Evolutionary conservation across 345 rosid genomes (phyloP).

Genomic region (Dipteronia dyeriana): DNA sequence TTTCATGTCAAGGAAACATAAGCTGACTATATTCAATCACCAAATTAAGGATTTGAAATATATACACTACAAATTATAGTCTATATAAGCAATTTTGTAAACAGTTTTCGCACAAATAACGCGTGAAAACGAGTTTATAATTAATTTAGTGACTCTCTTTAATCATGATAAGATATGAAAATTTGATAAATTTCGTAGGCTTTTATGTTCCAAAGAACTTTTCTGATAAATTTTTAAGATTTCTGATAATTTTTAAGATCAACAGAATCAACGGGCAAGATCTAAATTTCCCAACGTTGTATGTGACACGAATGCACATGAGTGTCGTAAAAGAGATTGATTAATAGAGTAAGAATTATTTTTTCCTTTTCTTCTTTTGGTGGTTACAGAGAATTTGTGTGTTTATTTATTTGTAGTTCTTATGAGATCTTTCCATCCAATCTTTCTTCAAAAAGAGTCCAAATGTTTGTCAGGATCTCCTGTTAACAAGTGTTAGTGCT

Average conservation of each 20-base stretch:
- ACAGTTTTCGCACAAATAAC: no score
- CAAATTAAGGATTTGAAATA: neutral
- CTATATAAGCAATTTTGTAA: no score
- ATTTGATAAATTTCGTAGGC: no score
- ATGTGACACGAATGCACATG: neutral
- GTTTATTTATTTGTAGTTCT: neutral
- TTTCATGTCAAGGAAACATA: constrained; percentile 19
- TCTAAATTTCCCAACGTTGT: neutral
- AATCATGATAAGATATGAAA: no score
- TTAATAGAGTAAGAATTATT: no score
- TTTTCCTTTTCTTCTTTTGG: neutral
- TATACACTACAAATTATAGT: no score
- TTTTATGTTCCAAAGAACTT: no score
- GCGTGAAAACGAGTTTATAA: no score
- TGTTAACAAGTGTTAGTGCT: neutral
- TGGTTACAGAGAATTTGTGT: neutral
- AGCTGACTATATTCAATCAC: neutral
- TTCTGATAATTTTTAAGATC: neutral
- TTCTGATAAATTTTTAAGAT: no score
- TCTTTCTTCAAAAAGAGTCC: neutral
- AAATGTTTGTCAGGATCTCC: neutral
- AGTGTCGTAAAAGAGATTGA: neutral
- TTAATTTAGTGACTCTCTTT: no score
- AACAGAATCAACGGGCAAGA: neutral
- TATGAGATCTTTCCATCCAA: neutral